Percentiles rank a stretch among this genome's conserved stretches.
These are phyloP conservation scores for Bretziella fagacearum DNA, from an alignment of 2,329 filamentous ascomycete species.

Conservation along the genomic window DNA sequence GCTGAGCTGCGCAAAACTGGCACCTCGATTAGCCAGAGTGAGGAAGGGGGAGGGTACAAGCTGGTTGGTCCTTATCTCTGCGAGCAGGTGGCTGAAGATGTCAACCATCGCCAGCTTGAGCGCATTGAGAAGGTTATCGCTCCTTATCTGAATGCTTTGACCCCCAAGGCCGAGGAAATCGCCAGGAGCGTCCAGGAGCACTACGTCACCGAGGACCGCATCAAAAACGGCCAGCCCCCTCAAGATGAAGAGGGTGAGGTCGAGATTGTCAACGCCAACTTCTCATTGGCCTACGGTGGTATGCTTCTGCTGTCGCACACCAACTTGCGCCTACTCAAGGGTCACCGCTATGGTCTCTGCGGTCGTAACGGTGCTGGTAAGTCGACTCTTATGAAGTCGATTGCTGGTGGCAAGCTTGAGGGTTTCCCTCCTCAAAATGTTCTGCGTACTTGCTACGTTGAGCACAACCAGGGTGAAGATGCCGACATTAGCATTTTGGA, in stretches of 20 bases:
- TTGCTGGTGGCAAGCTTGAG: constrained; percentile 88
- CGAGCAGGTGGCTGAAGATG: constrained; percentile 72
- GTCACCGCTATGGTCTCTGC: constrained; percentile 91
- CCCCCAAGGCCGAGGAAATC: constrained; percentile 46
- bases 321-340: constrained; percentile 84
- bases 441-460: constrained; percentile 90
- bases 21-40: constrained; percentile 20
- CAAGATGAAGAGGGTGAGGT: constrained; percentile 83
- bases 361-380: constrained; percentile 96
- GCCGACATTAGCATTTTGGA: constrained; percentile 91
- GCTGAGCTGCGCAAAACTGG: constrained; percentile 55
- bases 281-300: constrained; percentile 92
- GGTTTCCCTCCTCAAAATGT: constrained; percentile 88
- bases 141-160: constrained; percentile 59
- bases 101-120: constrained; percentile 62
- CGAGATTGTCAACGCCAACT: constrained; percentile 95
- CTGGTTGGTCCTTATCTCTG: constrained; percentile 57
- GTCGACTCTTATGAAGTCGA: constrained; percentile 96
- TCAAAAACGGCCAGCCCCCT: constrained; percentile 68
- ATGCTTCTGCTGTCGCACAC: constrained; percentile 95
- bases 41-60: constrained; percentile 24
- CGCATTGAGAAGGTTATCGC: constrained; percentile 52
- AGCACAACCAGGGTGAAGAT: constrained; percentile 98
- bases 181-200: constrained; percentile 58
- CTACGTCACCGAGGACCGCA: constrained; percentile 70